Conservation (phyloP, 768 basidiomycete genomes). For the Tylopilus rubrobrunneus region DNA sequence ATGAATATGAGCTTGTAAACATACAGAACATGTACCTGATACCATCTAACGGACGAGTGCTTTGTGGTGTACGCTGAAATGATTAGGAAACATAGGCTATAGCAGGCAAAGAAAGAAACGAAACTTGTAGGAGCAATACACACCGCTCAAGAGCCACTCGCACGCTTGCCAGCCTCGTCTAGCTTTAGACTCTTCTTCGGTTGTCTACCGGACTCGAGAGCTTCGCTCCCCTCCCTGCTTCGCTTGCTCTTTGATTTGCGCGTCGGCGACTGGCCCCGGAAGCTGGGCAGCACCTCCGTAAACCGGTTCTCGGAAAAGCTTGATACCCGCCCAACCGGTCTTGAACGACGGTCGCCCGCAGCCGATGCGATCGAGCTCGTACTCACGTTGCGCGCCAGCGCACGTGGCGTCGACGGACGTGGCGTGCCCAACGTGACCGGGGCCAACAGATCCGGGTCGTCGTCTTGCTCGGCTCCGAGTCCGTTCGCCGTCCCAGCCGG, state of each 20-base stretch:
- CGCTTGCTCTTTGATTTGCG: constrained; percentile 29
- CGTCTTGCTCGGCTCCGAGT: not conserved
- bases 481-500: not conserved
- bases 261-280: constrained; percentile 28
- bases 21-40: constrained; percentile 1
- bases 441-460: constrained; percentile 8
- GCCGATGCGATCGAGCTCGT: constrained; percentile 6
- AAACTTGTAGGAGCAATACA: not conserved
- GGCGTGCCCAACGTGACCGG: constrained; percentile 18
- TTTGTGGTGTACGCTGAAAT: not conserved
- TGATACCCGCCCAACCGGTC: constrained; percentile 26
- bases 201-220: constrained; percentile 6
- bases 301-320: constrained; percentile 41
- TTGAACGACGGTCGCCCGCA: not conserved
- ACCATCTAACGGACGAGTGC: not conserved
- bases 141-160: not conserved
- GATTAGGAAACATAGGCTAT: not conserved
- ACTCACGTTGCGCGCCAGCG: constrained; percentile 14
- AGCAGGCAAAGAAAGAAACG: no score
- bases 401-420: constrained; percentile 31
- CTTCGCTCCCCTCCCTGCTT: constrained; percentile 15
- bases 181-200: constrained; percentile 23
- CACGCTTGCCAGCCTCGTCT: not conserved
- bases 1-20: constrained; percentile 94
- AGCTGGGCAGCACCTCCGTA: constrained; percentile 41